These are phyloP conservation scores for Neopestalotiopsis sp. DNA, from an alignment of 2,329 filamentous ascomycete species.

Conservation along the genomic window DNA sequence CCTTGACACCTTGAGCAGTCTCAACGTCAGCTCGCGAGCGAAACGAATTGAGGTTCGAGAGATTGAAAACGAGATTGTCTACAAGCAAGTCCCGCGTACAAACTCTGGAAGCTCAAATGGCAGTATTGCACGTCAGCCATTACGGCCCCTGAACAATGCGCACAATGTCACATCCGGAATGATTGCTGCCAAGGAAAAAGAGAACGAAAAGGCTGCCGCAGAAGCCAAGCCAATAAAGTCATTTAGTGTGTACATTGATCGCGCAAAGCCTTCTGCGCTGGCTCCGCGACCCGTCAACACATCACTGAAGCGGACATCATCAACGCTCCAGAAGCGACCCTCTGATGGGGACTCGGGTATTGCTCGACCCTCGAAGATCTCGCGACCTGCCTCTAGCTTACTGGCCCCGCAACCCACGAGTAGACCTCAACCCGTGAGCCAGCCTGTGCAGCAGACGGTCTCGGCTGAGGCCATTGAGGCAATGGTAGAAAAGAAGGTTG, in stretches of 20 bases:
- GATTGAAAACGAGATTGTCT: slow-evolving; percentile 93
- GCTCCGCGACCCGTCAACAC: slow-evolving; percentile 23
- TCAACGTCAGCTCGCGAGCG: slow-evolving; percentile 93
- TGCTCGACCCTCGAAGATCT: slow-evolving; percentile 54
- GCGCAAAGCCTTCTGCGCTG: slow-evolving; percentile 50
- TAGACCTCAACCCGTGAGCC: slow-evolving; percentile 21
- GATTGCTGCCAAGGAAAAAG: slow-evolving; percentile 52
- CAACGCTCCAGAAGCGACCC: slow-evolving; percentile 46
- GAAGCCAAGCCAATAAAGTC: slow-evolving; percentile 76
- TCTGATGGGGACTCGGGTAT: slow-evolving; percentile 34
- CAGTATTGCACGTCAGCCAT: slow-evolving; percentile 68
- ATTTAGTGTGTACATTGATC: slow-evolving; percentile 87
- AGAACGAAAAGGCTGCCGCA: slow-evolving; percentile 53
- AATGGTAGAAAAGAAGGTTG: slow-evolving; percentile 89
- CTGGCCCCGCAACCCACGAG: slow-evolving; percentile 24
- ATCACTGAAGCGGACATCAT: slow-evolving; percentile 27
- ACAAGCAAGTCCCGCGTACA: slow-evolving; percentile 71
- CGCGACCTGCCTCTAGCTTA: slow-evolving; percentile 38
- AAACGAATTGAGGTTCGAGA: slow-evolving; percentile 97
- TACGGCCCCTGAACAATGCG: slow-evolving; percentile 76
- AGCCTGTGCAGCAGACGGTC: slow-evolving; percentile 42
- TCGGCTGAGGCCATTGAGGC: slow-evolving; percentile 83
- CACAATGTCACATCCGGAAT: slow-evolving; percentile 73
- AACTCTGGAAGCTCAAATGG: slow-evolving; percentile 41
- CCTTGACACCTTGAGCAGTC: slow-evolving; percentile 87